These are phyloP conservation scores for Pinus taeda DNA, from an alignment of 75 land plant genomes.

Conservation along the genomic window DNA sequence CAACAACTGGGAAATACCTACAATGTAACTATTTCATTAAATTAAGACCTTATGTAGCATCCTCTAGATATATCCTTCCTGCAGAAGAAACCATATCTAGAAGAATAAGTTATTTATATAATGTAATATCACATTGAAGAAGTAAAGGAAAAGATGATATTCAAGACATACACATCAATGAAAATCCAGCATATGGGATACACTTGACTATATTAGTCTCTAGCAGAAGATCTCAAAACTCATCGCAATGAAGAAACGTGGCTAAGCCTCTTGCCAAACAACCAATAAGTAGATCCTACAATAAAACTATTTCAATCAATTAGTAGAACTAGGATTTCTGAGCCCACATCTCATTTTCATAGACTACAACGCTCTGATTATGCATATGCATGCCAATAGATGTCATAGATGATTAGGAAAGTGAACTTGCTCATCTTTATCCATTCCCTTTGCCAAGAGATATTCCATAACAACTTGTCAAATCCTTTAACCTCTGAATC, in stretches of 20 bases:
- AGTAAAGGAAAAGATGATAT: background rate
- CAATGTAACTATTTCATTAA: constrained; percentile 43
- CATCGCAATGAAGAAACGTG: constrained; percentile 72
- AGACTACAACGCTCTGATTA: background rate
- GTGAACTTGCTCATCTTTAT: constrained; percentile 29
- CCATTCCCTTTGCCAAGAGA: constrained; percentile 40
- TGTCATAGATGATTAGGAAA: background rate
- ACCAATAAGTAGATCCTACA: constrained; percentile 83
- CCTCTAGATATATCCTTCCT: constrained; percentile 49
- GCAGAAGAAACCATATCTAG: background rate
- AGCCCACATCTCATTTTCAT: background rate
- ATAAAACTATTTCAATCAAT: background rate
- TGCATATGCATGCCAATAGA: background rate
- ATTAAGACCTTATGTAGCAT: constrained; percentile 34
- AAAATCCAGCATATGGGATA: constrained; percentile 89
- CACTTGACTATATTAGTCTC: constrained; percentile 61
- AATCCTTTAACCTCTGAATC: constrained; percentile 38
- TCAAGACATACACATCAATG: constrained; percentile 51
- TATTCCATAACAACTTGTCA: constrained; percentile 41
- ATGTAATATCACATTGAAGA: background rate
- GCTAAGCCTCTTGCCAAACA: constrained; percentile 89
- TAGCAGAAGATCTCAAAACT: constrained; percentile 52
- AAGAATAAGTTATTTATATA: background rate
- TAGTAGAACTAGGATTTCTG: background rate
- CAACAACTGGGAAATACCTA: constrained; percentile 38